Percentiles rank a stretch among this genome's conserved stretches.
Evolutionary conservation across 164 flowering plant genomes (phyloP).

Genomic region (Nymphaea thermarum): DNA sequence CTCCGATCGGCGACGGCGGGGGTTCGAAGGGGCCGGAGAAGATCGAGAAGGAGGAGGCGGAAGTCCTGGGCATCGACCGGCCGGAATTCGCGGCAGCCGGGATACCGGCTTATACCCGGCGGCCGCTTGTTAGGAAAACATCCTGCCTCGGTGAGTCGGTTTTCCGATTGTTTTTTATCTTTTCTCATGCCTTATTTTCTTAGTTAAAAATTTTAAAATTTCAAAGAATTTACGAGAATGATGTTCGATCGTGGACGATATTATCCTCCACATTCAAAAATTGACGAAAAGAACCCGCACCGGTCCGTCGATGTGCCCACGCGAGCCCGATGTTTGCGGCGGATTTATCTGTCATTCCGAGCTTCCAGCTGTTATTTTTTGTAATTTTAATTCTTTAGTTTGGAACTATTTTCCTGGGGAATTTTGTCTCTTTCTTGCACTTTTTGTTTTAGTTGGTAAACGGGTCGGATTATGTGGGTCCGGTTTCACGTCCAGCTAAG

Average conservation of each 20-base stretch:
- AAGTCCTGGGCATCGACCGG: background rate
- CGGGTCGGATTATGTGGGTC: too few relatives aligned
- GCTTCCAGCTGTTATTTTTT: too few relatives aligned
- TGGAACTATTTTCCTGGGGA: too few relatives aligned
- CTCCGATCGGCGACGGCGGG: background rate
- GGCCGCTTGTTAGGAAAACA: background rate
- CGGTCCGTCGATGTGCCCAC: too few relatives aligned
- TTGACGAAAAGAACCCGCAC: background rate
- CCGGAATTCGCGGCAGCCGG: background rate
- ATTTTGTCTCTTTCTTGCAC: too few relatives aligned
- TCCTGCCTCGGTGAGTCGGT: background rate
- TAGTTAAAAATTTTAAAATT: too few relatives aligned
- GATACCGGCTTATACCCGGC: background rate
- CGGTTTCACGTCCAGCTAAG: too few relatives aligned
- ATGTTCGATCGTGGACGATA: background rate
- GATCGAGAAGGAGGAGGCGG: background rate
- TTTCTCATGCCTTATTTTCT: background rate
- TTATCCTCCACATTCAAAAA: background rate
- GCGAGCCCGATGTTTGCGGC: too few relatives aligned
- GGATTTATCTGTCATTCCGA: too few relatives aligned
- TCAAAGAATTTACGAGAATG: background rate
- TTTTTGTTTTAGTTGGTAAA: too few relatives aligned
- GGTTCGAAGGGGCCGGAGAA: background rate
- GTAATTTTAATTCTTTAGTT: too few relatives aligned
- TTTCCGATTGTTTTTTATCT: background rate